Conservation (phyloP, 768 basidiomycete genomes). For the Sarcodon sp. region DNA sequence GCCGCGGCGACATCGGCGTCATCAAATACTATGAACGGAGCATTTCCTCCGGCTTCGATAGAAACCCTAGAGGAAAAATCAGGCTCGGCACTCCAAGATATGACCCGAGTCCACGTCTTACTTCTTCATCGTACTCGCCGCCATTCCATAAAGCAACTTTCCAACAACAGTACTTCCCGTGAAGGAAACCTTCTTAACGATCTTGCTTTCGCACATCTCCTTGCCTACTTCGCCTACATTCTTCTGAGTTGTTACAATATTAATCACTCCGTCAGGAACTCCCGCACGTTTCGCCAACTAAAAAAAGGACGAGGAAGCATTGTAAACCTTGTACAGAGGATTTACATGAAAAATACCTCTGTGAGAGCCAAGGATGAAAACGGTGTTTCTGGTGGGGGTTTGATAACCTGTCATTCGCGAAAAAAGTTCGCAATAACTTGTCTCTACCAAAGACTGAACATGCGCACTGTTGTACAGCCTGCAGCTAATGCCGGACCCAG, state of each 20-base stretch:
- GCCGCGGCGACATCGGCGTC: conserved; percentile 92
- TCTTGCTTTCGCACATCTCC: conserved; percentile 85
- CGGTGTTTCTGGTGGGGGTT: conserved; percentile 91
- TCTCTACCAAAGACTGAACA: too few species aligned
- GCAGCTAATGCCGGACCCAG: conserved; percentile 83
- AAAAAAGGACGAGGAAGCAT: not conserved
- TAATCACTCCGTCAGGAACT: conserved; percentile 89
- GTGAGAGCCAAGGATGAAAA: conserved; percentile 84
- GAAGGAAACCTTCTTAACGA: conserved; percentile 82
- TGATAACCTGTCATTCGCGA: conserved; percentile 45
- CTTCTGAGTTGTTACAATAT: conserved; percentile 82
- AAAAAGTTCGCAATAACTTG: too few species aligned
- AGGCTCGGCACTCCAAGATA: not conserved
- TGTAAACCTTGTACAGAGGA: not conserved
- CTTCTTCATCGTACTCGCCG: conserved; percentile 77
- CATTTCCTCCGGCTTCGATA: conserved; percentile 87
- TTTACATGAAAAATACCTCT: conserved; percentile 39
- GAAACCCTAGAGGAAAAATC: conserved; percentile 31
- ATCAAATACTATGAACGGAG: conserved; percentile 94
- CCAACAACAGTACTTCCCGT: conserved; percentile 82
- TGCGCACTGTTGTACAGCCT: conserved; percentile 63
- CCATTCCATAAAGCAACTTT: conserved; percentile 59
- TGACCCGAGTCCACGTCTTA: conserved; percentile 16
- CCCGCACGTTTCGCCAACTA: conserved; percentile 84
- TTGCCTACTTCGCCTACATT: conserved; percentile 81